phyloP scores from a whole-genome alignment of 139 green algal species.

The Tetradesmus obliquus region DNA sequence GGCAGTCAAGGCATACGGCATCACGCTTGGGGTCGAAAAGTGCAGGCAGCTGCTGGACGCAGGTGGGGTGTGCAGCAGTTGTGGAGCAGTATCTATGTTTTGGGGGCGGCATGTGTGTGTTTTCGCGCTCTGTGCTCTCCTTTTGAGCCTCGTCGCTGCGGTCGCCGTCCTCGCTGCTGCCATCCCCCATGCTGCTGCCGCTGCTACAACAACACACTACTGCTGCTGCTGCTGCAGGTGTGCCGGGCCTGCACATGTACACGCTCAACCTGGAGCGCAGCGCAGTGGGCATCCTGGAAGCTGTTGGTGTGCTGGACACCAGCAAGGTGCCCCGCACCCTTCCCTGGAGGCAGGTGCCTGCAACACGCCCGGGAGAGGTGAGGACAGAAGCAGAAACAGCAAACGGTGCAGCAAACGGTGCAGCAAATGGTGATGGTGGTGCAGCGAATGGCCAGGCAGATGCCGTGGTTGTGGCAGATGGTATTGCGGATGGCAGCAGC shows the following conservation, averaged over 20 bases:
- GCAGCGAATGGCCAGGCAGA: not conserved
- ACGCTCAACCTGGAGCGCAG: slow-evolving; percentile 92
- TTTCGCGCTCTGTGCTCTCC: not conserved
- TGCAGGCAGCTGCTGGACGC: slow-evolving; percentile 87
- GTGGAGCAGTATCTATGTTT: too few species aligned
- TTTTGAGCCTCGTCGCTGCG: not conserved
- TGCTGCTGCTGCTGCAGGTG: slow-evolving; percentile 4
- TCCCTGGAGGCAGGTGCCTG: slow-evolving; percentile 44
- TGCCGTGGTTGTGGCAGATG: not conserved
- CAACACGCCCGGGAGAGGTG: slow-evolving; percentile 35
- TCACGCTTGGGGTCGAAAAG: slow-evolving; percentile 92
- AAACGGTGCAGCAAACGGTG: not conserved
- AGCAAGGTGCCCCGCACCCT: slow-evolving; percentile 2
- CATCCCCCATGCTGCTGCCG: not conserved
- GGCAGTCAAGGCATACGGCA: slow-evolving; percentile 90
- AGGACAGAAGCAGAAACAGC: not conserved
- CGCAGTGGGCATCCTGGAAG: slow-evolving; percentile 86
- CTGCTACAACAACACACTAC: not conserved
- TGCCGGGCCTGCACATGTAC: slow-evolving; percentile 95
- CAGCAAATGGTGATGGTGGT: not conserved
- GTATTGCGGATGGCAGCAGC: not conserved
- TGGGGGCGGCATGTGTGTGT: too few species aligned
- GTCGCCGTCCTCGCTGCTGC: not conserved
- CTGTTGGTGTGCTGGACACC: slow-evolving; percentile 77
- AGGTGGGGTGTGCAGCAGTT: too few species aligned